phyloP scores from a whole-genome alignment of 139 green algal species.

The Coelastrella sp. region DNA sequence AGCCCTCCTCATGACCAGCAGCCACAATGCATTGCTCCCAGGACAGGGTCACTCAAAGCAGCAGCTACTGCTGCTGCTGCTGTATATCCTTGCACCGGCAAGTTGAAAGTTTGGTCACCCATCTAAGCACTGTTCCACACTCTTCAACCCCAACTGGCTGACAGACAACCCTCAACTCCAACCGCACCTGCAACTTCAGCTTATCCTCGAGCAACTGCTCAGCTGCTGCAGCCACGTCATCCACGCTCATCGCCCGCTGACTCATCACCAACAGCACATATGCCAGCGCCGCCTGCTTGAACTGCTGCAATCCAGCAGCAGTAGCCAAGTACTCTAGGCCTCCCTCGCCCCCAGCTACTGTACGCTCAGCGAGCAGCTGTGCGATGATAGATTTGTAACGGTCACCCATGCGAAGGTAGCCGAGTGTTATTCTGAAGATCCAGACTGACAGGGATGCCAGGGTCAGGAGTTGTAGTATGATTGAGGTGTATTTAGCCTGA shows the following conservation, averaged over 20 bases:
- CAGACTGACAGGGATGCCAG: conserved; percentile 9
- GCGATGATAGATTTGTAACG: conserved; percentile 54
- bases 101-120: too few species aligned
- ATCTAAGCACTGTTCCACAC: too few species aligned
- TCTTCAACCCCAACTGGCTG: too few species aligned
- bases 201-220: conserved; percentile 46
- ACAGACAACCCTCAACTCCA: too few species aligned
- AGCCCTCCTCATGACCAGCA: too few species aligned
- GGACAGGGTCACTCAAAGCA: too few species aligned
- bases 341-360: conserved; percentile 43
- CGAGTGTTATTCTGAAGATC: conserved; percentile 45
- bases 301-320: conserved; percentile 62
- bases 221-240: conserved; percentile 15
- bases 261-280: conserved; percentile 49
- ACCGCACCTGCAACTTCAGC: conserved; percentile 40
- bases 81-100: too few species aligned
- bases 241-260: not conserved
- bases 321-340: conserved; percentile 55
- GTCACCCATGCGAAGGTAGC: conserved; percentile 60
- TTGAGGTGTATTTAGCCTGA: conserved; percentile 28
- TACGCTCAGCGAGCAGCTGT: conserved; percentile 56
- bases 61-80: not conserved
- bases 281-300: conserved; percentile 57
- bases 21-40: too few species aligned
- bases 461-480: not conserved